phyloP scores from a whole-genome alignment of 1,284 basidiomycete species.

The Ustilago cynodontis region DNA sequence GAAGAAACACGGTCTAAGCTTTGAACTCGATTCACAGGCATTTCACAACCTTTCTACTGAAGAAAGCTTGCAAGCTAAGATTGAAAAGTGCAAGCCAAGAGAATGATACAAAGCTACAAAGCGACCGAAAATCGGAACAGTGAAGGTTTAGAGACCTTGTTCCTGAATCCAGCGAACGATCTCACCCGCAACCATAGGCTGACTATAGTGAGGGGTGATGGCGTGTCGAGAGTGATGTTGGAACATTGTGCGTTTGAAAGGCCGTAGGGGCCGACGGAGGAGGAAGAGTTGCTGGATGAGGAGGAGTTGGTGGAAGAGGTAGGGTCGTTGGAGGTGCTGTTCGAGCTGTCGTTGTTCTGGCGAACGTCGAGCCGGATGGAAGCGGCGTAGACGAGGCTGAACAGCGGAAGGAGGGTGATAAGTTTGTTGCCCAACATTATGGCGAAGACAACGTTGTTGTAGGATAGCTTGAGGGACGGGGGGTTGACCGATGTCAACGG shows the following conservation, averaged over 20 bases:
- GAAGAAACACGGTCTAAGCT: slow-evolving; percentile 21
- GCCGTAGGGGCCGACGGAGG: slow-evolving; percentile 42
- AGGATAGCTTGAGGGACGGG: neutral
- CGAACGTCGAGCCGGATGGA: slow-evolving; percentile 23
- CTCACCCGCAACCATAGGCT: slow-evolving; percentile 30
- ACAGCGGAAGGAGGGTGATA: slow-evolving; percentile 15
- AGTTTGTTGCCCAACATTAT: slow-evolving; percentile 19
- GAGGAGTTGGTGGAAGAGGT: slow-evolving; percentile 4
- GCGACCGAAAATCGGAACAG: neutral
- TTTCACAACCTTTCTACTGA: neutral
- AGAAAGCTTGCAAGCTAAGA: too few relatives aligned
- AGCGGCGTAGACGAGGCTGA: slow-evolving; percentile 24
- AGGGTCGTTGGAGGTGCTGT: neutral
- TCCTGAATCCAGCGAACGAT: slow-evolving; percentile 38
- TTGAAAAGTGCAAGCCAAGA: too few relatives aligned
- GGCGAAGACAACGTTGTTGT: slow-evolving; percentile 3
- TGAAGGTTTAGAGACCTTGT: slow-evolving; percentile 27
- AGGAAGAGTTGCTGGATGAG: slow-evolving; percentile 10
- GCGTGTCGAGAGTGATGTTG: slow-evolving; percentile 43
- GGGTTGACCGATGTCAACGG: neutral
- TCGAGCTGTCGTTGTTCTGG: neutral
- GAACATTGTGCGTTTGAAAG: slow-evolving; percentile 43
- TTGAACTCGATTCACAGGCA: slow-evolving; percentile 2
- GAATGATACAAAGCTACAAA: too few relatives aligned
- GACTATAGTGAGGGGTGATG: slow-evolving; percentile 41